Evolutionary conservation across 805 yeast genomes (phyloP), one percentile per base, ranked within the genome.

Genomic region (Kregervanrija delftensis): DNA sequence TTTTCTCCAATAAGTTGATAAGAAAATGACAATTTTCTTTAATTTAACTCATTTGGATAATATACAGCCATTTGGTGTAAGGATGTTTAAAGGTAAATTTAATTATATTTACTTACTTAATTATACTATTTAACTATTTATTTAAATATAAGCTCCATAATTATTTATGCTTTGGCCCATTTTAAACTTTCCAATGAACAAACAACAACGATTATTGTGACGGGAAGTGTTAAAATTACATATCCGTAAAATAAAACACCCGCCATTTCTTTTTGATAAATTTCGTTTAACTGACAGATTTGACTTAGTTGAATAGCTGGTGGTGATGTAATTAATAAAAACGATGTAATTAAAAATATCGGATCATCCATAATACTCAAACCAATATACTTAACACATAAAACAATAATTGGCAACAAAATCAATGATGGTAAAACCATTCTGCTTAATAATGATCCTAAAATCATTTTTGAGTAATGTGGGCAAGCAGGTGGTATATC

Each of bases 271-370:
- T 76, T 80, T 58, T 85, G 90, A 61, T 76, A 85, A 39, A 84
- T 69, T 52, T 79, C 82, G 59, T 85, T 85, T 54, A 85, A 67
- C 57, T 83, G 91, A 44, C 88, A 83, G 49, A 85, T 85, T 59
- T 85, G 95, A 17, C 89, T 81, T 45, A 85, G 67, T 63, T 85
- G 95, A 52, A 85, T 84, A 4, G 91, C 93, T 2, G 95, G 93
- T 3, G 95, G 93, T 1, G 89, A 77, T 3, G 83, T 77, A 1
- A 90, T 84, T 49, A 85, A 71, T 30, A 85, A 71, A 56, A 85
- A 85, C 10, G 87, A 79, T 37, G 86, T 90, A 48, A 85, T 78
- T 55, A 85, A 67, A 56, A 85, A 85, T 36, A 85, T 85, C 33
- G 95, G 95, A 60, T 85, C 95, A 59, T 82, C 88, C 60, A 85